These are phyloP conservation scores for Neurospora sp. DNA, from an alignment of 2,329 filamentous ascomycete species.

Conservation along the genomic window DNA sequence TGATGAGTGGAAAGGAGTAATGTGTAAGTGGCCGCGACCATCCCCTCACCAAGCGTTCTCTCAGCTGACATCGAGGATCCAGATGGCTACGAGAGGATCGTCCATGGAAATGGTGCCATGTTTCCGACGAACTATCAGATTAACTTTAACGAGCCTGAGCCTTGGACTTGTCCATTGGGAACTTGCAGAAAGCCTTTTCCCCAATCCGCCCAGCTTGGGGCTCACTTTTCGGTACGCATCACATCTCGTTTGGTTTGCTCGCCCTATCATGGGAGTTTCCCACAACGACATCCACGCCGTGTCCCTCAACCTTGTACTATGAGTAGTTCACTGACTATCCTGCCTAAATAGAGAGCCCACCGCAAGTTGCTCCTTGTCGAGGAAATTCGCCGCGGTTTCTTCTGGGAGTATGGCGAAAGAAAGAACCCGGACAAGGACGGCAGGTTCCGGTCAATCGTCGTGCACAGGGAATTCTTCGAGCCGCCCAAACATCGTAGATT, in stretches of 20 bases:
- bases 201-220: neutral
- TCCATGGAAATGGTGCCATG: neutral
- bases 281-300: neutral
- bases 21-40: neutral
- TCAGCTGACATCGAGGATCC: too few species aligned
- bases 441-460: slow-evolving; percentile 9
- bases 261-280: neutral
- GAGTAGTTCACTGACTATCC: neutral
- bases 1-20: neutral
- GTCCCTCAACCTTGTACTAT: neutral
- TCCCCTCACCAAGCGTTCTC: too few species aligned
- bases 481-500: neutral
- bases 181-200: neutral
- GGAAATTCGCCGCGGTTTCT: slow-evolving; percentile 8
- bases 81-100: too few species aligned
- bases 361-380: slow-evolving; percentile 12
- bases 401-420: slow-evolving; percentile 8
- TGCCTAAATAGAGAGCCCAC: slow-evolving; percentile 3
- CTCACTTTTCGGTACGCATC: neutral
- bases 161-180: neutral
- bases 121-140: neutral
- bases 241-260: neutral
- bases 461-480: slow-evolving; percentile 4
- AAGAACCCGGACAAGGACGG: slow-evolving; percentile 4
- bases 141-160: neutral